Evolutionary conservation across 441 rosid species (phyloP), one percentile per base, ranked within the genome.

Genomic region (Pelargonium australe): DNA sequence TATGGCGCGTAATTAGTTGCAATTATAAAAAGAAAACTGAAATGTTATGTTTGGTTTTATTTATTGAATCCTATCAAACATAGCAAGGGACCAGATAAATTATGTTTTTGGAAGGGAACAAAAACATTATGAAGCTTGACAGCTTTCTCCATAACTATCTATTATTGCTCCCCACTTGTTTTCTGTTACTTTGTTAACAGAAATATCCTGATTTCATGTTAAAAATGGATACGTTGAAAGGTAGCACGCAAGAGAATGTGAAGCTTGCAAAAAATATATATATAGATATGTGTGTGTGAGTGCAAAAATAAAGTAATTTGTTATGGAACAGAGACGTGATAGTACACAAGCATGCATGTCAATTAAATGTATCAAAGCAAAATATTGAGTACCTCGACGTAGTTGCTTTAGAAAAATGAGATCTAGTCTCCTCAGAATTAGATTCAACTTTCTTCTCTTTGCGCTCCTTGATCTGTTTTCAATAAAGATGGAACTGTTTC

Each of bases 391-490:
- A 91, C 99, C 95, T 87, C 70, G 97, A 89, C 34, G 89, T 87
- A 68, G 97, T 84, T 61, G 92, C 95, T 75, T 79, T 85, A 61
- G 97, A 89, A 69, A 89, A 69, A 41, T 68, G 86, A 70, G 97
- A 95, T 77, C 71, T 86, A 72, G 81, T 77, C 31, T 90, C 97
- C 75, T 82, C 94, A 8, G 92, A 79, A 66, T 76, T 78, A 31
- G 80, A 76, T 25, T 86, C 84, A 74, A 55, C 81, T 78, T 84
- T 89, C 79, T 68, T 86, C 80, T 87, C 99, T 73, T 84, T 87
- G 70, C 90, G 86, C 79, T 87, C 98, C 75, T 86, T 92, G 76
- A 86, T 73, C 98, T 95, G 82, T 70, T 63, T 73, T 76, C 53
- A 76, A 72, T 40, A 64, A 73, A 70, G 9, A 64, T n/a, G 43